Conservation (phyloP, 2,329 filamentous ascomycete species). For the Sporothrix brasiliensis region DNA sequence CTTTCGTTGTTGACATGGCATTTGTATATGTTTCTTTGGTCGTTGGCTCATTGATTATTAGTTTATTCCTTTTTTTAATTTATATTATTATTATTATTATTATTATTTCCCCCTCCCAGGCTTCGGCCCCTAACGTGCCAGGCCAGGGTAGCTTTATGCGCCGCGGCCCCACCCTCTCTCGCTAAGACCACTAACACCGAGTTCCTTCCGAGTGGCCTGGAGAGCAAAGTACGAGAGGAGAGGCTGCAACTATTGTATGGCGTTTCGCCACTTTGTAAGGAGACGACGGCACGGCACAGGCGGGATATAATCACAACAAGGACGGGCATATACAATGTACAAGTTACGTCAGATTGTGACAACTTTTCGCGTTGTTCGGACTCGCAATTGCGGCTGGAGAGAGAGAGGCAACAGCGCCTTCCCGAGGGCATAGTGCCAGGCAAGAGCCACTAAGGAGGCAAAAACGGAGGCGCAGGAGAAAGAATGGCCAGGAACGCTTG, state of each 20-base stretch:
- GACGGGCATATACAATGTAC: background rate
- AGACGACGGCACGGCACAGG: background rate
- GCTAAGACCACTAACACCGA: conserved; percentile 1
- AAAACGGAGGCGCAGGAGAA: background rate
- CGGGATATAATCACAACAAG: conserved; percentile 3
- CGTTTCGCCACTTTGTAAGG: background rate
- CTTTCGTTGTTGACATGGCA: background rate
- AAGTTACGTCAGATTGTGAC: background rate
- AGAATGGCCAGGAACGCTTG: background rate
- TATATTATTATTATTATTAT: too few relatives aligned
- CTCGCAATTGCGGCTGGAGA: conserved; percentile 11
- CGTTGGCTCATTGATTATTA: background rate
- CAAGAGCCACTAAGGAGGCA: conserved; percentile 7
- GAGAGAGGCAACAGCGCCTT: background rate
- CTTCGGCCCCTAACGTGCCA: background rate
- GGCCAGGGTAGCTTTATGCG: background rate
- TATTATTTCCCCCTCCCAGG: background rate
- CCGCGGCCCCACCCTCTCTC: too few relatives aligned
- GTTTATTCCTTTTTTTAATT: too few relatives aligned
- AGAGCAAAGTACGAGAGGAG: background rate
- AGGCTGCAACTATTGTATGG: background rate
- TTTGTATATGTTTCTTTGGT: background rate
- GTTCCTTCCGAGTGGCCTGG: background rate
- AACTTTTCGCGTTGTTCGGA: background rate
- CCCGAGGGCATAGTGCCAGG: background rate